Percentiles rank a stretch among this genome's conserved stretches.
Conservation (phyloP, 2,329 filamentous ascomycete species). For the Coleophoma crateriformis region DNA sequence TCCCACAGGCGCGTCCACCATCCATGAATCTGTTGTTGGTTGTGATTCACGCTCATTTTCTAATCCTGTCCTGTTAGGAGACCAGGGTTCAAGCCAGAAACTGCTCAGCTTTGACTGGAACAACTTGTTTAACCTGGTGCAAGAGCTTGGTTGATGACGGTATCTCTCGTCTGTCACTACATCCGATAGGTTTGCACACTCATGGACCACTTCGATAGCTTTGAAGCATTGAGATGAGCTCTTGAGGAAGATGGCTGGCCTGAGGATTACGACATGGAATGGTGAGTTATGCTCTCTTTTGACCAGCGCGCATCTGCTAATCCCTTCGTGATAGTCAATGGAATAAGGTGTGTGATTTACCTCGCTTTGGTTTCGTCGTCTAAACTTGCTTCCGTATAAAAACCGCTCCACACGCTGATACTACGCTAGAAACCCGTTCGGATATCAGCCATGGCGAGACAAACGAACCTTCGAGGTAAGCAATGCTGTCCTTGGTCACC, state of each 20-base stretch:
- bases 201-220: too few relatives aligned
- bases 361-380: not conserved
- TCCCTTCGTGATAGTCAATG: constrained; percentile 55
- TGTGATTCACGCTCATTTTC: too few relatives aligned
- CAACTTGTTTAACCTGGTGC: too few relatives aligned
- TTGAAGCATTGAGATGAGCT: too few relatives aligned
- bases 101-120: too few relatives aligned
- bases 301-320: not conserved
- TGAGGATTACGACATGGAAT: constrained; percentile 85
- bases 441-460: constrained; percentile 78
- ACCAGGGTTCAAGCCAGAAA: too few relatives aligned
- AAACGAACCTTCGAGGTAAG: constrained; percentile 62
- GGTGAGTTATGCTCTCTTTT: constrained; percentile 41
- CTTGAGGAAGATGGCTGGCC: constrained; percentile 45
- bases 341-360: constrained; percentile 54
- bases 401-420: not conserved
- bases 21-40: too few relatives aligned
- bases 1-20: too few relatives aligned
- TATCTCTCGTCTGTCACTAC: too few relatives aligned
- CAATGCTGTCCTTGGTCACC: not conserved
- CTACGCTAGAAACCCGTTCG: constrained; percentile 64
- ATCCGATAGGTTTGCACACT: too few relatives aligned
- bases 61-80: too few relatives aligned
- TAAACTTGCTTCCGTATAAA: not conserved
- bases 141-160: too few relatives aligned